Base-by-base conservation (phyloP, 2,329 filamentous ascomycete species). In the Leptodontidium sp. region DNA sequence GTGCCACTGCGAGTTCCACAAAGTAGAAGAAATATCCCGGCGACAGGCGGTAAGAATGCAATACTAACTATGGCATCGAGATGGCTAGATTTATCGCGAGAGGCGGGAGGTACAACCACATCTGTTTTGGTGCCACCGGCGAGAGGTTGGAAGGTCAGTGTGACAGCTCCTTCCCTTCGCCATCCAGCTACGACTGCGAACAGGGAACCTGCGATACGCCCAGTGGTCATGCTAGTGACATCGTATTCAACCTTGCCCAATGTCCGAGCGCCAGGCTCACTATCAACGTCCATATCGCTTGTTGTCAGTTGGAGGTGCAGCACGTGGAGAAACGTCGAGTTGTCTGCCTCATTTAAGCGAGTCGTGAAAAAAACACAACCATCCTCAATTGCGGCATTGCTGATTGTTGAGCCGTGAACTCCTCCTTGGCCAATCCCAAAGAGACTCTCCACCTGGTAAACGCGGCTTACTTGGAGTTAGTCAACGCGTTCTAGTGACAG, bases 1-100 rank as follows among this genome's bases (percentile, higher is more conserved):
- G 73, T 65, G 4, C 77, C 77, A 64, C 76, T 77, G 15, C 74
- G 70, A 40, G 76, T 77, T 21, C 77, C 77, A 58, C 76, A 77
- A 7, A 78, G 61, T 12, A 77, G 29, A 11, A 70, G 62, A 15
- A 77, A 50, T 21, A 65, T 61, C 9, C 68, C 65, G 35, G 64
- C 21, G 8, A 53, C 38, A 2, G 52, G 26, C 8, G 61, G 47
- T 11, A 65, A 50, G 15, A 74, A 52, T n/a, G 70, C 70, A 21
- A 78, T 72, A 64, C 76, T 78, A 40, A 71, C 69, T 17, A 78
- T 67, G 38, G 72, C 72, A 65, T 74, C 75, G 32, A 74, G 58
- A 32, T 65, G 26, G 24, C 66, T 40, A 3, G 45, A 29, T 2
- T 43, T 59, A 12, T 63, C 24, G 6, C 40, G 59, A 45, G 63